Evolutionary conservation across 257 asterid genomes (phyloP).

Genomic region (Cruciata laevipes): DNA sequence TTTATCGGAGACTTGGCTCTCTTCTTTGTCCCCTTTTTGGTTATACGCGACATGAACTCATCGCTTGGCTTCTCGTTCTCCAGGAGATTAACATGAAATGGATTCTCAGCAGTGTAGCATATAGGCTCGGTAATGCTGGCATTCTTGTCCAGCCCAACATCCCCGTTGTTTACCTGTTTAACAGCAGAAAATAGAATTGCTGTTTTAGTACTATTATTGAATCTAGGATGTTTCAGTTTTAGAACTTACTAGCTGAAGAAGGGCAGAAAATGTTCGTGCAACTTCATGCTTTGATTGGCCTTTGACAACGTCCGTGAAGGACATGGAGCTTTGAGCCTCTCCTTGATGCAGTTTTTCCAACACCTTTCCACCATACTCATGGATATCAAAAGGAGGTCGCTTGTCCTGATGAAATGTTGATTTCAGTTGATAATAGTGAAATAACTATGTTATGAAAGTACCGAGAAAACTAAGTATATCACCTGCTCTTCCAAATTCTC

Average conservation of each 20-base stretch:
- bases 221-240: neutral
- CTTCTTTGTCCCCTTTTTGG: slow-evolving; percentile 20
- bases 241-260: slow-evolving; percentile 73
- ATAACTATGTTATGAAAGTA: neutral
- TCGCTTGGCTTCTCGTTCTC: slow-evolving; percentile 32
- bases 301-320: slow-evolving; percentile 63
- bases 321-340: slow-evolving; percentile 30
- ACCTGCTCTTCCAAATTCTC: slow-evolving; percentile 82
- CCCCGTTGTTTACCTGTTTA: slow-evolving; percentile 76
- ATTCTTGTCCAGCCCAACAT: slow-evolving; percentile 48
- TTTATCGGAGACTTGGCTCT: slow-evolving; percentile 56
- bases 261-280: slow-evolving; percentile 94
- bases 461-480: slow-evolving; percentile 2
- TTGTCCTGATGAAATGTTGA: slow-evolving; percentile 49
- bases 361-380: slow-evolving; percentile 72
- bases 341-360: slow-evolving; percentile 51
- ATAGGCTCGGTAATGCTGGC: slow-evolving; percentile 17
- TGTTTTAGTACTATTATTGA: no score
- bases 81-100: slow-evolving; percentile 54
- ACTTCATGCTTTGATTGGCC: slow-evolving; percentile 86
- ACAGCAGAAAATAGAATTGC: neutral
- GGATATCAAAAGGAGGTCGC: slow-evolving; percentile 86
- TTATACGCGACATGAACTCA: slow-evolving; percentile 12
- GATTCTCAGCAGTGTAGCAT: slow-evolving; percentile 52
- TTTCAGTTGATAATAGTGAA: slow-evolving; percentile 1